A percentile compares a stretch with the other conserved stretches of the same genome.
phyloP scores from a whole-genome alignment of 106 monocot genomes.

The Narthecium ossifragum region DNA sequence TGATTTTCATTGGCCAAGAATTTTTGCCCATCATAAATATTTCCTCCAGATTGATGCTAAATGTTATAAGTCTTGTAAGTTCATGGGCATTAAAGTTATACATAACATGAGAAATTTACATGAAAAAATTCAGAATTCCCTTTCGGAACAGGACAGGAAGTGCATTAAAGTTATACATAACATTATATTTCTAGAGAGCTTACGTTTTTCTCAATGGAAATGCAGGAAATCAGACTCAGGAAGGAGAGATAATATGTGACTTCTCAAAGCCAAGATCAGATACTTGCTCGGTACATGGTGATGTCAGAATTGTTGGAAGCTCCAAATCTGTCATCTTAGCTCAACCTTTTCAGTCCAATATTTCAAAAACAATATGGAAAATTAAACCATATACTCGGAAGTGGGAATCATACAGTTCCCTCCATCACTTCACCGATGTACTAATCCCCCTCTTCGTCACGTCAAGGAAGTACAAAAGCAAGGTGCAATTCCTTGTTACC shows the following conservation, averaged over 20 bases:
- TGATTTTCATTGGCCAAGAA: no score
- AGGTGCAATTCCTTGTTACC: conserved; percentile 27
- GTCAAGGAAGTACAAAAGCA: conserved; percentile 11
- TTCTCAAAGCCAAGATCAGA: conserved; percentile 32
- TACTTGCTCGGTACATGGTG: conserved; percentile 42
- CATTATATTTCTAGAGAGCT: no score
- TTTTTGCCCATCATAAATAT: no score
- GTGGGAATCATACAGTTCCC: conserved; percentile 43
- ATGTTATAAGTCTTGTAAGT: no score
- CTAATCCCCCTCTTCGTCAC: conserved; percentile 43
- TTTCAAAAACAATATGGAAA: conserved; percentile 11
- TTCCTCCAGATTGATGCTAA: no score
- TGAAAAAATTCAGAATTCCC: no score
- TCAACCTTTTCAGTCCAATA: not conserved
- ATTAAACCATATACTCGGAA: conserved; percentile 54
- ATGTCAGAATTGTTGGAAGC: conserved; percentile 37
- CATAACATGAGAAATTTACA: no score
- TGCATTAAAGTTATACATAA: no score
- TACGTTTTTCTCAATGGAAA: no score
- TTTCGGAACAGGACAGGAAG: no score
- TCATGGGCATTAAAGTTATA: no score
- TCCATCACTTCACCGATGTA: conserved; percentile 56
- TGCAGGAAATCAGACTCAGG: no score
- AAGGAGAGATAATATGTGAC: conserved; percentile 24
- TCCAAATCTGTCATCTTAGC: conserved; percentile 25